Base-by-base conservation (phyloP, 2,329 filamentous ascomycete genomes). In the Talaromyces atroroseus region DNA sequence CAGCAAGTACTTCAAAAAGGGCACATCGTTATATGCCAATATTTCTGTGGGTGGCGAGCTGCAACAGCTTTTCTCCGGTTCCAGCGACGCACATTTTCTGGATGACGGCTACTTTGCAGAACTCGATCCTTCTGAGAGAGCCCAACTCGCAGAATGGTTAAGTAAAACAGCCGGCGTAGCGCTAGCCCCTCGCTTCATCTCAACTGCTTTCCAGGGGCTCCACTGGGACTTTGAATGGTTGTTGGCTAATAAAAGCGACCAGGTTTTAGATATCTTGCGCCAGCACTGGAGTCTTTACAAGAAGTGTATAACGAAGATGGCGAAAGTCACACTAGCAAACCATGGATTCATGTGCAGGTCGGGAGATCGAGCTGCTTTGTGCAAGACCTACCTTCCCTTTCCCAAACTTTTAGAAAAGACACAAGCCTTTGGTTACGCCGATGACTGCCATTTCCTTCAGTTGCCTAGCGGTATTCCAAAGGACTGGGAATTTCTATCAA, bases 211-310 rank as follows among this genome's bases (percentile, higher is more conserved):
- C 16, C 21, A 45, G 21, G 36, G 20, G 36, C 49, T 52, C 2
- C 49, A 52, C 26, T 32, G 49, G 3, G 49, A 52, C 40, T 52
- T 52, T 45, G 23, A 52, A 52, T 52, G 49, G 49, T 32, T 52
- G 49, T 45, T 52, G 38, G 49, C 36, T 52, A 52, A 52, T 42
- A 52, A 52, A 52, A 52, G 40, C 23, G 49, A 52, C n/a, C 36
- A 52, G 36, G 36, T 52, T 20, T 52, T 52, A 36, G 49, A 2
- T 44, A 52, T 52, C 21, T 52, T 52, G 49, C 49, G 49, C n/a
- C 49, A 52, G 36, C 5, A 45, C 40, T 52, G 49, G 49, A 45
- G 23, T 52, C 40, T 45, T 34, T 52, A 52, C 36, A 32, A 45
- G 8, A 52, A 29, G 36, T 44, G 24, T 24, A 52, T 52, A 8